Conservation (phyloP, 2,329 filamentous ascomycete genomes). For the Verticillium albo-atrum region DNA sequence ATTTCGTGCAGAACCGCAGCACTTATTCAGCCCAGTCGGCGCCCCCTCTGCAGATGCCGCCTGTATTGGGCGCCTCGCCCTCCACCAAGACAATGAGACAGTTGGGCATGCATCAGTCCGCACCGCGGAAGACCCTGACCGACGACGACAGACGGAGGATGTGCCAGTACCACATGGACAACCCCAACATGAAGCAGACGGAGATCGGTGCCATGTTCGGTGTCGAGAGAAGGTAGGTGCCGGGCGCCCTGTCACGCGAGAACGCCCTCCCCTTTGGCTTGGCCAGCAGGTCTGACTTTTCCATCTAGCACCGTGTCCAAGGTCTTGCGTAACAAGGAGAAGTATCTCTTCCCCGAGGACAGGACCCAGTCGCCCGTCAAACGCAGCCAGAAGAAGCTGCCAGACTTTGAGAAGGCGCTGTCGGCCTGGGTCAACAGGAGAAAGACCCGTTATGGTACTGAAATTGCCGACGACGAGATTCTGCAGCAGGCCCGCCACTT, state of each 20-base stretch:
- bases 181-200: slow-evolving; percentile 88
- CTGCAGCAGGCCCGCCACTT: slow-evolving; percentile 81
- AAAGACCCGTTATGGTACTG: slow-evolving; percentile 68
- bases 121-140: slow-evolving; percentile 81
- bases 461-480: slow-evolving; percentile 75
- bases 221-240: slow-evolving; percentile 86
- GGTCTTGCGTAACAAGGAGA: slow-evolving; percentile 89
- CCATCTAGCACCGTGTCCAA: slow-evolving; percentile 89
- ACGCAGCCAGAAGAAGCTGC: slow-evolving; percentile 75
- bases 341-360: slow-evolving; percentile 75
- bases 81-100: slow-evolving; percentile 46
- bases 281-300: slow-evolving; percentile 5
- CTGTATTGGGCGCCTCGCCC: slow-evolving; percentile 41
- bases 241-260: not conserved
- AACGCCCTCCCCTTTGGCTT: too few relatives aligned
- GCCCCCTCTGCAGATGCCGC: slow-evolving; percentile 54
- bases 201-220: slow-evolving; percentile 95
- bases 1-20: slow-evolving; percentile 67
- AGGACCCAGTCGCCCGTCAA: slow-evolving; percentile 76
- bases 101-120: slow-evolving; percentile 46
- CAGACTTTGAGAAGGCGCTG: slow-evolving; percentile 88
- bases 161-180: slow-evolving; percentile 89
- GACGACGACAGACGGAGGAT: slow-evolving; percentile 87
- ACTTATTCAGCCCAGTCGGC: slow-evolving; percentile 59
- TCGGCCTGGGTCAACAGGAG: slow-evolving; percentile 77